Evolutionary conservation across 2,329 filamentous ascomycete species (phyloP), one percentile per base, ranked within the genome.

Genomic region (Penicillium freii): DNA sequence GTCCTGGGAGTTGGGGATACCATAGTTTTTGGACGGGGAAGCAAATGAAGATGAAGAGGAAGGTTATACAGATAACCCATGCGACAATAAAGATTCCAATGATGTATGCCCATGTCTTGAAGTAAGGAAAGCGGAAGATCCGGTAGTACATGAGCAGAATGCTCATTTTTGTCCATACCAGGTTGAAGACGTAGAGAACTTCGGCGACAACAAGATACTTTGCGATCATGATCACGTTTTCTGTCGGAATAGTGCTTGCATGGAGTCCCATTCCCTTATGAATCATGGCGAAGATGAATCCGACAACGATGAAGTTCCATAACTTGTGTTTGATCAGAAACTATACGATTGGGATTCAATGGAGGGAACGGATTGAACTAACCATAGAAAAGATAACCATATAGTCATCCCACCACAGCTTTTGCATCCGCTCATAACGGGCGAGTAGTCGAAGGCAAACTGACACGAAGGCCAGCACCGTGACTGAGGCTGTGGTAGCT

Each of bases 381-480:
- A 81, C 79, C 79, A 79, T 77, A 1, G 80, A 81, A 50, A 77
- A 80, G 0, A 81, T 56, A 54, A 82, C 78, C 66, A 80, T 71
- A 64, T 74, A 81, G 63, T 82, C 80, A 68, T 82, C 80, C 80
- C 78, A 81, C 80, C 80, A 81, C 5, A 81, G 63, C 57, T 67
- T 65, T 54, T 80, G 78, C 3, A 67, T 73, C 45, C 77, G 78
- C 44, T 79, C 65, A 48, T 72, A 71, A 11, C 79, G 76, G 54
- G 77, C 76, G 29, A 75, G 53, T 5, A 81, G 49, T 2, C 80
- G 73, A 15, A 81, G 65, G n/a, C 39, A 66, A 13, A 81, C 76
- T 3, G 71, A 66, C 1, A 72, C 38, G 19, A 76, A 59, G 2
- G 78, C 75, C 27, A 81, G 66, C 7, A 74, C 66, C 0, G 79